phyloP scores from a whole-genome alignment of 805 yeast genomes.

The Suhomyces sp. region DNA sequence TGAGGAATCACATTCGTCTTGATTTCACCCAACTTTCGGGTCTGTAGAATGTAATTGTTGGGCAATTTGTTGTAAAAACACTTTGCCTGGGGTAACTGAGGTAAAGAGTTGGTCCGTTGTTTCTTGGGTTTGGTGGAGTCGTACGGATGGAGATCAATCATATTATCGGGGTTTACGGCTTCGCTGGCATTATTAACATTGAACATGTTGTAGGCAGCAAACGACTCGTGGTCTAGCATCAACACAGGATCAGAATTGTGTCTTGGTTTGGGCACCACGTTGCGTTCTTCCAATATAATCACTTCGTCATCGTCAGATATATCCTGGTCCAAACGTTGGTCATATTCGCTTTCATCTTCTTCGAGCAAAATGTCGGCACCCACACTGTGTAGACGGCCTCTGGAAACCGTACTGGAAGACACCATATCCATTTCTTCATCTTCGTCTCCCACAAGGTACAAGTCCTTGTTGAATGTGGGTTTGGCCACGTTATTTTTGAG shows the following conservation, averaged over 20 bases:
- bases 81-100: conserved; percentile 43
- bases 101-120: conserved; percentile 42
- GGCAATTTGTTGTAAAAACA: conserved; percentile 42
- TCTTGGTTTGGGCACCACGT: conserved; percentile 11
- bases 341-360: conserved; percentile 14
- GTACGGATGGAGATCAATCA: neutral
- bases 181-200: conserved; percentile 31
- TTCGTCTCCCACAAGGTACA: conserved; percentile 9
- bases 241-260: conserved; percentile 32
- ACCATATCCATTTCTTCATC: conserved; percentile 9
- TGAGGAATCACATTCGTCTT: conserved; percentile 40
- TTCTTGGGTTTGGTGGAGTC: conserved; percentile 21
- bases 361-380: conserved; percentile 1
- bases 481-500: neutral
- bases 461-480: neutral
- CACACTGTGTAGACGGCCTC: neutral
- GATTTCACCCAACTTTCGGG: conserved; percentile 39
- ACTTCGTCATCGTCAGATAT: conserved; percentile 26
- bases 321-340: conserved; percentile 9
- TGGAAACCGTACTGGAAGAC: neutral
- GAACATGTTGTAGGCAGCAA: conserved; percentile 42
- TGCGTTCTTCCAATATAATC: conserved; percentile 35
- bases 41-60: conserved; percentile 31
- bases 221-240: conserved; percentile 35
- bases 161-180: neutral